Evolutionary conservation across 805 yeast species (phyloP).

Genomic region (Barnettozyma sucrosica): DNA sequence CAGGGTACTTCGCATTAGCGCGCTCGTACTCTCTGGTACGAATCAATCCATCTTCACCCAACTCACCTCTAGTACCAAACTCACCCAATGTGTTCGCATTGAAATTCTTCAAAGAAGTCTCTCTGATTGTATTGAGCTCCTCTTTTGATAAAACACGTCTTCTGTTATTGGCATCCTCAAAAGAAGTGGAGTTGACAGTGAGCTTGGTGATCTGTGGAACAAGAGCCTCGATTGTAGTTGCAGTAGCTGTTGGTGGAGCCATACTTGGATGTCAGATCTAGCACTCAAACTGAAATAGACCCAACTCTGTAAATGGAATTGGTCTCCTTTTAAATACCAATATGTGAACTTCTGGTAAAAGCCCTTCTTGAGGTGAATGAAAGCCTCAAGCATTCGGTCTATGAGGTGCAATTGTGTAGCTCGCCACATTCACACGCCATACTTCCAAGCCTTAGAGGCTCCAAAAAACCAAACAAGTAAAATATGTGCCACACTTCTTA

Average conservation of each 20-base stretch:
- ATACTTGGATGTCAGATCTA: too few species aligned
- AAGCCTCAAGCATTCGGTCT: neutral
- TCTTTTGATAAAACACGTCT: neutral
- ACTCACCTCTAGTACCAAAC: conserved; percentile 4
- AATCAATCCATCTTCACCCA: conserved; percentile 7
- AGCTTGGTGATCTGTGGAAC: neutral
- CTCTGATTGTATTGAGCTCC: neutral
- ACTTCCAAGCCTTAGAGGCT: neutral
- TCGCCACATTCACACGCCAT: conserved; percentile 1
- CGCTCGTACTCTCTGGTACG: conserved; percentile 1
- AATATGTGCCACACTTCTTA: neutral
- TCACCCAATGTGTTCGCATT: neutral
- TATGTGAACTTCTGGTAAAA: neutral
- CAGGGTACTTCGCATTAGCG: neutral
- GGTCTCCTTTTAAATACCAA: neutral
- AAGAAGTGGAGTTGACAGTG: neutral
- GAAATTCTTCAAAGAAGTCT: neutral
- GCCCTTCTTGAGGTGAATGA: too few species aligned
- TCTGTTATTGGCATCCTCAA: neutral
- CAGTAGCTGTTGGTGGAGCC: conserved; percentile 1
- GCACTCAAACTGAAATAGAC: too few species aligned
- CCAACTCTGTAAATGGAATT: too few species aligned
- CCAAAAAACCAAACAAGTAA: neutral
- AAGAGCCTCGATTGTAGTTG: neutral
- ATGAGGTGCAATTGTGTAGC: neutral